Conservation (phyloP, 306 rosid genomes). For the Mimosa pudica region DNA sequence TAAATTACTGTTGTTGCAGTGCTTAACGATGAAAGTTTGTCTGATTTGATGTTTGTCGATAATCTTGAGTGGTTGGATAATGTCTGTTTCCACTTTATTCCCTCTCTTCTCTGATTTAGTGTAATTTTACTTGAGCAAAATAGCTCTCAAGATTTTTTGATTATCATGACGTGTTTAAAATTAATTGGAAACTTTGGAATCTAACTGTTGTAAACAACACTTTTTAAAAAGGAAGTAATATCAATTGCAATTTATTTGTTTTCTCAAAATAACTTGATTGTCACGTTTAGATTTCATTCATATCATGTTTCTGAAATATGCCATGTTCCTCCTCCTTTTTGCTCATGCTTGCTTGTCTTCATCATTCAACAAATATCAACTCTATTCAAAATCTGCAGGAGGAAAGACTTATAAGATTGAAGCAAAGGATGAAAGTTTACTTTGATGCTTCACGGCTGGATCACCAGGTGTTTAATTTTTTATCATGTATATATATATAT, state of each 20-base stretch:
- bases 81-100: not conserved
- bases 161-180: conserved; percentile 4
- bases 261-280: not conserved
- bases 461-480: conserved; percentile 61
- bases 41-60: not conserved
- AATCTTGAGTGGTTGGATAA: conserved; percentile 19
- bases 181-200: not conserved
- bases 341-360: not conserved
- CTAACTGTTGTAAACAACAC: not conserved
- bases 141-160: conserved; percentile 1
- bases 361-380: conserved; percentile 16
- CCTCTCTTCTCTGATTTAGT: conserved; percentile 1
- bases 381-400: conserved; percentile 51
- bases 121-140: not conserved
- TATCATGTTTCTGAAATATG: conserved; percentile 10
- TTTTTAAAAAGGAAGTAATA: not conserved
- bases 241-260: conserved; percentile 19
- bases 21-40: not conserved
- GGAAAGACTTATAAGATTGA: conserved; percentile 63
- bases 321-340: not conserved
- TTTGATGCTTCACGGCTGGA: conserved; percentile 75
- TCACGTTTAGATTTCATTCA: not conserved
- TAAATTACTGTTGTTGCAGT: not conserved
- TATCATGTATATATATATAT: not conserved
- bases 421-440: conserved; percentile 68